These are phyloP conservation scores for Pleurotus djamor DNA, from an alignment of 768 basidiomycete genomes.

Conservation along the genomic window DNA sequence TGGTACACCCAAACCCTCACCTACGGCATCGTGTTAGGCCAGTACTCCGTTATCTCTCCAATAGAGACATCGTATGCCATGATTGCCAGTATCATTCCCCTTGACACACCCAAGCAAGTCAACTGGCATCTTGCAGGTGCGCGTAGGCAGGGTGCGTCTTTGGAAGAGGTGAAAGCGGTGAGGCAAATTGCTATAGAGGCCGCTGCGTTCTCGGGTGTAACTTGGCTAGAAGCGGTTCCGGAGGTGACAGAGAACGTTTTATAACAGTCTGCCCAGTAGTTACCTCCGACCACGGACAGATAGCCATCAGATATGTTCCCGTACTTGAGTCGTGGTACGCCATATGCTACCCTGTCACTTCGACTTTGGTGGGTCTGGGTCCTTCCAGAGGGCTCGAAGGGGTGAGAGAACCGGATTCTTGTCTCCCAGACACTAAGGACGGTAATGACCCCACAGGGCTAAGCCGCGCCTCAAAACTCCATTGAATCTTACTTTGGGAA, in stretches of 20 bases:
- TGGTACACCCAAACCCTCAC: constrained; percentile 47
- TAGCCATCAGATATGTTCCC: too few species aligned
- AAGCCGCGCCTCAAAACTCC: too few species aligned
- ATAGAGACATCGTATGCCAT: constrained; percentile 59
- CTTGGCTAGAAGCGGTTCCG: constrained; percentile 52
- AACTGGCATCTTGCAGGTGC: constrained; percentile 66
- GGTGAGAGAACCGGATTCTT: too few species aligned
- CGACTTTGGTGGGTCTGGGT: too few species aligned
- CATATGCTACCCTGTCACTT: too few species aligned
- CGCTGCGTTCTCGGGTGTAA: constrained; percentile 28
- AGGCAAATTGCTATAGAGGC: constrained; percentile 53
- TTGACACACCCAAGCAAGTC: constrained; percentile 59
- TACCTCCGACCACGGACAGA: too few species aligned
- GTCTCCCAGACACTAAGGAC: too few species aligned
- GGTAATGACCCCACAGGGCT: too few species aligned
- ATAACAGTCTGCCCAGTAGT: neutral
- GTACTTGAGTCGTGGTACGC: too few species aligned
- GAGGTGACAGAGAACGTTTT: constrained; percentile 22
- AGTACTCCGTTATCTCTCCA: constrained; percentile 39
- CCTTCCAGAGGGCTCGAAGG: too few species aligned
- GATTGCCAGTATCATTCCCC: constrained; percentile 57
- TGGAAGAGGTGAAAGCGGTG: constrained; percentile 51
- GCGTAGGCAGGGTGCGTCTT: constrained; percentile 48
- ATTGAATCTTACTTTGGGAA: too few species aligned
- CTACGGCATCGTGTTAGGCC: constrained; percentile 56